Evolutionary conservation across 495 filamentous ascomycete genomes (phyloP), one percentile per base, ranked within the genome.

Genomic region (Podospora didyma): DNA sequence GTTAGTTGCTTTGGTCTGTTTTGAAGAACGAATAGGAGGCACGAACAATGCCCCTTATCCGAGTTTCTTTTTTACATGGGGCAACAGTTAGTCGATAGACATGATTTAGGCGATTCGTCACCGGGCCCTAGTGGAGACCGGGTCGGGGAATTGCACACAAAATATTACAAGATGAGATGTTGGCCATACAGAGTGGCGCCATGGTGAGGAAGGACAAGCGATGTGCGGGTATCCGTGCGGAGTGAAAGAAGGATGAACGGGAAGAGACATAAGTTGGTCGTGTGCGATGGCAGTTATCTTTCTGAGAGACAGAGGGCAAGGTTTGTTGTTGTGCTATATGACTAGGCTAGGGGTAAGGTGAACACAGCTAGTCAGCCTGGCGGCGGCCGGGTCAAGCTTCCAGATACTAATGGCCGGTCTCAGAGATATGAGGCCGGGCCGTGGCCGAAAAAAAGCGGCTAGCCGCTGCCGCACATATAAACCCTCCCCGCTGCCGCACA

Each of bases 361-460:
- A 41, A 17, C 12, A 41, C 11, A 14, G 12, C 37, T 41, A 42
- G 39, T 17, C 5, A 17, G 39, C 39, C n/a, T 5, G 39, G n/a
- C 39, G n/a, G n/a, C 14, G n/a, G 12, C 4, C 9, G 14, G n/a
- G 39, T 14, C 14, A 42, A 42, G 39, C 7, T 42, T 17, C 14
- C 12, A 42, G n/a, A 42, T 14, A 42, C n/a, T n/a, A 42, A 16
- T 16, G n/a, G 14, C 39, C 39, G 39, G 39, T 14, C 39, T 42
- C n/a, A 42, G 39, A 42, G 39, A 42, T 17, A 42, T 42, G 39
- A 42, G 12, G 1, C 39, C 39, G 26, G 47, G 11, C 47, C n/a
- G 47, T 22, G 24, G 24, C 47, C 23, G 49, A 34, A 39, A 22
- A 39, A 22, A 51, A 35, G 12, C 48, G 48, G 48, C 48, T 50